Base-by-base conservation (phyloP, 331 rosid genomes). In the Quercus phellos region DNA sequence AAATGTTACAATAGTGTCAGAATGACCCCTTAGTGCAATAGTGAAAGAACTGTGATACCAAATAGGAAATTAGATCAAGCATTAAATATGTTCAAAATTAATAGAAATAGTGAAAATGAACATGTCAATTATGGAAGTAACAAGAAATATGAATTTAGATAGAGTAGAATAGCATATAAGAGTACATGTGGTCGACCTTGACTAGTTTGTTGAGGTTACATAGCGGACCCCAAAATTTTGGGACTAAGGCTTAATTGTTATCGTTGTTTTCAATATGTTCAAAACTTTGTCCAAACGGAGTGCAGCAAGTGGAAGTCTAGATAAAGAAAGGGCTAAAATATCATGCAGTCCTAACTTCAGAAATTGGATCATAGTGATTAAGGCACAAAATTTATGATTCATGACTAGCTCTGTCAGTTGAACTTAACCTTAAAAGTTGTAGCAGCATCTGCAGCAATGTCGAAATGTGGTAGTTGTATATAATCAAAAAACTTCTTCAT, bases 401-500 rank as follows among this genome's bases (percentile, higher is more conserved):
- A 61, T 73, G 73, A 67, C 26, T 50, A 46, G 18, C 72, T 67
- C 58, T 58, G 78, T 55, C 8, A 53, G 68, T 79, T 12, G 4
- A 74, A 84, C 71, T 63, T 79, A 53, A 90, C 99, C 98, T 95
- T 95, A 84, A 92, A 95, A 51, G 99, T 92, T 35, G 99, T 98
- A 30, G 98, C 98, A 85, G 99, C 98, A 87, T 95, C 99, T 18
- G 99, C 99, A 71, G 99, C 97, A 81, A 95, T 90, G 87, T 95
- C 98, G 11, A 95, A 95, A 85, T 92, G 93, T 56, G 99, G 99
- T 59, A 95, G 95, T 77, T 94, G 99, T 66, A 94, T 94, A 79
- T 84, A 94, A 56, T 94, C 97, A 76, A 94, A 94, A 75, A 95
- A 91, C 90, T 83, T 95, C 88, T 89, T 95, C 97, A 92, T 88